phyloP scores from a whole-genome alignment of 169 alveolate genomes.

The Sarcocystis neurona region DNA sequence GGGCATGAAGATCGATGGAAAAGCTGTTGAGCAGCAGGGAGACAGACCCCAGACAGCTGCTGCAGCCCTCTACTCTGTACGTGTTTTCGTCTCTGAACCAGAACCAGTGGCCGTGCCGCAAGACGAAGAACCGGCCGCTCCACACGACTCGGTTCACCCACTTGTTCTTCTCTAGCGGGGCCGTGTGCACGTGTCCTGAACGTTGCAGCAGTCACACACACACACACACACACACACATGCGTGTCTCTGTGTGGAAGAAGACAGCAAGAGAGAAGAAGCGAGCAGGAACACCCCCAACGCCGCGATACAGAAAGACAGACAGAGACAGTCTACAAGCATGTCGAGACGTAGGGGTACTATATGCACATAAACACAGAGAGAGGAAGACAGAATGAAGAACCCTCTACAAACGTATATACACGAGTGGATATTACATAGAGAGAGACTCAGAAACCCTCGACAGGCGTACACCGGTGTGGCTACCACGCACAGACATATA shows the following conservation, averaged over 20 bases:
- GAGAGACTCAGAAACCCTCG: too few relatives aligned
- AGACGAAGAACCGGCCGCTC: constrained; percentile 38
- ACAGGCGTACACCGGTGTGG: too few relatives aligned
- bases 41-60: constrained; percentile 23
- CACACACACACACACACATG: not conserved
- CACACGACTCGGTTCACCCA: constrained; percentile 17
- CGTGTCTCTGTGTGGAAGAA: not conserved
- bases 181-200: constrained; percentile 52
- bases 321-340: not conserved
- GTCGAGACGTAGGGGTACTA: too few relatives aligned
- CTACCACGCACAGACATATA: too few relatives aligned
- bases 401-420: too few relatives aligned
- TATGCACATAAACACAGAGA: too few relatives aligned
- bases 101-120: constrained; percentile 41
- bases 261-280: not conserved
- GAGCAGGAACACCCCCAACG: not conserved
- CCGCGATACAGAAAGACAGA: not conserved
- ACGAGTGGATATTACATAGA: too few relatives aligned
- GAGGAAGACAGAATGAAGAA: too few relatives aligned
- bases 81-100: constrained; percentile 34
- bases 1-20: constrained; percentile 32
- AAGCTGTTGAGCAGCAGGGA: constrained; percentile 7
- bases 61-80: not conserved
- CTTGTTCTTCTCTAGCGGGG: constrained; percentile 18
- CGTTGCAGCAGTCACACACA: not conserved